Conservation (phyloP, 176 grass and related monocot species). For the Eragrostis nindensis region DNA sequence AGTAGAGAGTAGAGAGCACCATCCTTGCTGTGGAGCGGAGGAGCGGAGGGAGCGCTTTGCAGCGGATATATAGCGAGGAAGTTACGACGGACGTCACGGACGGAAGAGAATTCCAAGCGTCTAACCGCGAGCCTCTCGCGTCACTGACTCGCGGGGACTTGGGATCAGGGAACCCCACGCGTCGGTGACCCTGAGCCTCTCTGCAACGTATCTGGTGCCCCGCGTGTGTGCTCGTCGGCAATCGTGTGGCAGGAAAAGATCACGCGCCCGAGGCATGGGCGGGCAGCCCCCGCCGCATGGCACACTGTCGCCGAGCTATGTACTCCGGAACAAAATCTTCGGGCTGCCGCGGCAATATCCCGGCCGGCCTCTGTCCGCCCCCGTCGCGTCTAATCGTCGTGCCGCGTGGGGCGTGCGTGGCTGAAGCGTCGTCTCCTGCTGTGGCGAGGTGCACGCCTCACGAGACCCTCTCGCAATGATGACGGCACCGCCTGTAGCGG, state of each 20-base stretch:
- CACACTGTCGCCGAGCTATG: background rate
- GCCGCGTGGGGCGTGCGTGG: background rate
- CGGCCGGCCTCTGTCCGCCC: background rate
- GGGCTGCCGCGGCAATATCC: background rate
- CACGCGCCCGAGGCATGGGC: background rate
- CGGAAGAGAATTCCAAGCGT: background rate
- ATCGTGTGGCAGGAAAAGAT: background rate
- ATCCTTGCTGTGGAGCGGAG: background rate
- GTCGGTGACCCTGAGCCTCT: background rate
- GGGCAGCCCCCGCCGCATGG: background rate
- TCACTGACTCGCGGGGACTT: background rate
- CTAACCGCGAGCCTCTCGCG: background rate
- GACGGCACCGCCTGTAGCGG: background rate
- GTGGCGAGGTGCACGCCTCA: no score
- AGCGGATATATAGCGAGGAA: background rate
- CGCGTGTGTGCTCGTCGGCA: background rate
- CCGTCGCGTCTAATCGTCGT: background rate
- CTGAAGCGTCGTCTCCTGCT: no score
- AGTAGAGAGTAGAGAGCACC: no score
- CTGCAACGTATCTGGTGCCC: no score
- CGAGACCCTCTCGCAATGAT: background rate
- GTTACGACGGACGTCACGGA: background rate
- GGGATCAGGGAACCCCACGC: background rate
- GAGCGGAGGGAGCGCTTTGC: background rate
- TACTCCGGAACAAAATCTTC: background rate